These are phyloP conservation scores for Yarrowia bubula DNA, from an alignment of 805 yeast species.

Conservation along the genomic window DNA sequence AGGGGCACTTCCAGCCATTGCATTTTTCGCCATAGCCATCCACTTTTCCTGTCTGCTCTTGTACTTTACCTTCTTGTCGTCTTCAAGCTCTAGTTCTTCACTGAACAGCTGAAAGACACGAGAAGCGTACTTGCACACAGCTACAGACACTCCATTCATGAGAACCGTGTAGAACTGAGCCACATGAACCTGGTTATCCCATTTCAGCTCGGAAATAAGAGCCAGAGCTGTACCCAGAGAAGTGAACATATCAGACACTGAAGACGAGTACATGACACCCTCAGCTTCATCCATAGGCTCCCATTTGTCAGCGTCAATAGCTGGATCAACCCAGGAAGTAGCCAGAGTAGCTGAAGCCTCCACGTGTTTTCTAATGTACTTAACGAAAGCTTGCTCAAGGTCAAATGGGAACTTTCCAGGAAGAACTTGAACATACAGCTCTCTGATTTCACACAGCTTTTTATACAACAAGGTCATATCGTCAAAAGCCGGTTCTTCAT, in stretches of 20 bases:
- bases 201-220: constrained; percentile 57
- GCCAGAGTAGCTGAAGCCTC: constrained; percentile 48
- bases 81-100: constrained; percentile 34
- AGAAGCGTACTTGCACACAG: constrained; percentile 44
- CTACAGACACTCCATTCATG: constrained; percentile 61
- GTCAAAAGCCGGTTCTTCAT: constrained; percentile 43
- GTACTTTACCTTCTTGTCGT: constrained; percentile 24
- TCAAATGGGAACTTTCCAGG: constrained; percentile 49
- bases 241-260: constrained; percentile 66
- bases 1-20: constrained; percentile 40
- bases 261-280: constrained; percentile 48
- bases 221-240: constrained; percentile 57
- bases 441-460: constrained; percentile 52
- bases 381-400: constrained; percentile 56
- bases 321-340: constrained; percentile 49
- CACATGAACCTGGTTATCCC: constrained; percentile 64
- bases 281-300: constrained; percentile 48
- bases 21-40: constrained; percentile 41
- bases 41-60: constrained; percentile 38
- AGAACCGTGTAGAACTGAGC: constrained; percentile 61
- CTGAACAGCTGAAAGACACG: constrained; percentile 34
- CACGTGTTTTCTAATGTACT: constrained; percentile 46
- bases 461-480: constrained; percentile 61
- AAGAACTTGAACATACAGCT: constrained; percentile 47
- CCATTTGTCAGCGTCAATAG: constrained; percentile 59